A percentile compares a stretch with the other conserved stretches of the same genome.
phyloP scores from a whole-genome alignment of 2,329 filamentous ascomycete genomes.

The Xylariaceae sp. region DNA sequence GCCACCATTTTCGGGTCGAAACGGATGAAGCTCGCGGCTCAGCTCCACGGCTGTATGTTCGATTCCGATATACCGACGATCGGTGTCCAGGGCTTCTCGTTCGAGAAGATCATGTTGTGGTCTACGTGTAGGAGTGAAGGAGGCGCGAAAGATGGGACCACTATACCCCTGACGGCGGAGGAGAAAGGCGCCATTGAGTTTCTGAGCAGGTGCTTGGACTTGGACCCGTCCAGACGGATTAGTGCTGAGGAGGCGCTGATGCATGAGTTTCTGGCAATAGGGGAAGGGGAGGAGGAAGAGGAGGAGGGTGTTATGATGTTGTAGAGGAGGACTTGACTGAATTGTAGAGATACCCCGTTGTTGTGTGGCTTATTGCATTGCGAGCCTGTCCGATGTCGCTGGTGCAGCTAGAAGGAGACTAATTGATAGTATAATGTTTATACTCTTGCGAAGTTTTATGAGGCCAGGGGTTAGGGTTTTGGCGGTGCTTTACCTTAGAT shows the following conservation, averaged over 20 bases:
- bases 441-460: too few relatives aligned
- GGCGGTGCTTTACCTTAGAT: too few relatives aligned
- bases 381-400: too few relatives aligned
- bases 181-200: conserved; percentile 74
- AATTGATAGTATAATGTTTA: too few relatives aligned
- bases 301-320: conserved; percentile 41
- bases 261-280: conserved; percentile 64
- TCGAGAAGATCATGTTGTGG: conserved; percentile 95
- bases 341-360: conserved; percentile 11
- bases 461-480: too few relatives aligned
- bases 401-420: neutral
- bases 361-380: too few relatives aligned
- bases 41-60: conserved; percentile 86
- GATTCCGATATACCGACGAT: conserved; percentile 92
- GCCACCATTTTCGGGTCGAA: conserved; percentile 87
- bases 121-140: conserved; percentile 74
- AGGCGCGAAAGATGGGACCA: conserved; percentile 45
- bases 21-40: conserved; percentile 78
- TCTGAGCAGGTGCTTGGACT: conserved; percentile 68
- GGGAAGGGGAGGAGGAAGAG: conserved; percentile 26
- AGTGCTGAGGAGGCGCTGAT: conserved; percentile 71
- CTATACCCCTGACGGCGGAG: conserved; percentile 57
- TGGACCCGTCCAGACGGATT: conserved; percentile 71
- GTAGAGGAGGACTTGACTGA: neutral
- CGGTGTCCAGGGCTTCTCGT: conserved; percentile 76